Evolutionary conservation across 2,329 filamentous ascomycete species (phyloP), one percentile per base, ranked within the genome.

Genomic region (Venturia pyrina): DNA sequence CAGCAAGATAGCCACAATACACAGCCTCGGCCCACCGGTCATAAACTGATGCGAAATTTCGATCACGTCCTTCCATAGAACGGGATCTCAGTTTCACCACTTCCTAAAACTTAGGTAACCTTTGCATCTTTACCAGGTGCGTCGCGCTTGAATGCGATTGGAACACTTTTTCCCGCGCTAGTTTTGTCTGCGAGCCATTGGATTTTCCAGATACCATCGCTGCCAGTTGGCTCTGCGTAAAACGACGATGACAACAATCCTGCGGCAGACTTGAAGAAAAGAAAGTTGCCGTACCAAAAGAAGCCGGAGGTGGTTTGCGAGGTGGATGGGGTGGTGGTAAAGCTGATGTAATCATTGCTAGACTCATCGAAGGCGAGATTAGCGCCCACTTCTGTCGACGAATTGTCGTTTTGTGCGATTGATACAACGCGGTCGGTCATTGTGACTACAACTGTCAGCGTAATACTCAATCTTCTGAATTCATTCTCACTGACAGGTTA

Each of bases 171-270:
- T n/a, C 44, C 60, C 4, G 37, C 5, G n/a, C 15, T 32, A 13
- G 40, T 62, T 8, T 4, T n/a, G n/a, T 62, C 34, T 3, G 60
- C 60, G 44, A 62, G 37, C 60, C 60, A 62, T 32, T 62, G 40
- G 10, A 62, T 24, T 13, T 28, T 13, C 60, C 60, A 62, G 34
- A 62, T 24, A 62, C 37, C 37, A 37, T 62, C 37, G 6, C 11
- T 44, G 37, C 60, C 60, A 44, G 44, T 48, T 13, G 60, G 60
- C 4, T 28, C 37, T 44, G 60, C 60, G 24, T 62, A 62, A 15
- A 41, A 62, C 37, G 37, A 43, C 21, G 60, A 62, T 21, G 28
- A 34, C 28, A 59, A 1, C 19, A 37, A 32, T 37, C 53, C 53
- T 37, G 32, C 17, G 32, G 53, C 19, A 34, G 53, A 59, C n/a